These are phyloP conservation scores for Fusarium poae DNA, from an alignment of 2,329 filamentous ascomycete species.

Conservation along the genomic window DNA sequence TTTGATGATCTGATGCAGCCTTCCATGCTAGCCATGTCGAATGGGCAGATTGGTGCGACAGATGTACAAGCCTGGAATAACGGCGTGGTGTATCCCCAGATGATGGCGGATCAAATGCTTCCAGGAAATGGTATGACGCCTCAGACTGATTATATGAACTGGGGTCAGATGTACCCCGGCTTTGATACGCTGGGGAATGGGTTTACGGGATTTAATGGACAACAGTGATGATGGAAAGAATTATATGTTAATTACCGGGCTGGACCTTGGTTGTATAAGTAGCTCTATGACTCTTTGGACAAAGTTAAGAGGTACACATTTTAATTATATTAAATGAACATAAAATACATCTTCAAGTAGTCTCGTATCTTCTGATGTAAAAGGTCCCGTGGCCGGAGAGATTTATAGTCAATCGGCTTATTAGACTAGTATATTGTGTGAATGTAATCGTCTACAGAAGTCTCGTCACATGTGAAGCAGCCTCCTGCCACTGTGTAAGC, in stretches of 20 bases:
- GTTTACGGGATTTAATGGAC: constrained; percentile 47
- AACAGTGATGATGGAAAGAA: constrained; percentile 23
- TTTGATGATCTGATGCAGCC: constrained; percentile 45
- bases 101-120: constrained; percentile 47
- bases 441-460: neutral
- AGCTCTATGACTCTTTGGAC: constrained; percentile 23
- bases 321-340: neutral
- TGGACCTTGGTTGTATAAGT: constrained; percentile 38
- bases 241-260: constrained; percentile 12
- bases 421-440: too few relatives aligned
- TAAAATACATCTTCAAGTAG: neutral
- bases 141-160: constrained; percentile 46
- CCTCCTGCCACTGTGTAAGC: neutral
- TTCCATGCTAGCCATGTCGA: constrained; percentile 20
- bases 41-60: constrained; percentile 12
- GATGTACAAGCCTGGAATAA: constrained; percentile 52
- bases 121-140: constrained; percentile 40
- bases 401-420: too few relatives aligned
- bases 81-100: constrained; percentile 43
- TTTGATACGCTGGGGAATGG: constrained; percentile 43
- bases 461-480: neutral
- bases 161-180: constrained; percentile 48
- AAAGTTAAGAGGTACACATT: neutral
- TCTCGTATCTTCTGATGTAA: neutral
- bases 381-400: too few relatives aligned